Conservation (phyloP, 768 basidiomycete species). For the Termitomyces sp. region DNA sequence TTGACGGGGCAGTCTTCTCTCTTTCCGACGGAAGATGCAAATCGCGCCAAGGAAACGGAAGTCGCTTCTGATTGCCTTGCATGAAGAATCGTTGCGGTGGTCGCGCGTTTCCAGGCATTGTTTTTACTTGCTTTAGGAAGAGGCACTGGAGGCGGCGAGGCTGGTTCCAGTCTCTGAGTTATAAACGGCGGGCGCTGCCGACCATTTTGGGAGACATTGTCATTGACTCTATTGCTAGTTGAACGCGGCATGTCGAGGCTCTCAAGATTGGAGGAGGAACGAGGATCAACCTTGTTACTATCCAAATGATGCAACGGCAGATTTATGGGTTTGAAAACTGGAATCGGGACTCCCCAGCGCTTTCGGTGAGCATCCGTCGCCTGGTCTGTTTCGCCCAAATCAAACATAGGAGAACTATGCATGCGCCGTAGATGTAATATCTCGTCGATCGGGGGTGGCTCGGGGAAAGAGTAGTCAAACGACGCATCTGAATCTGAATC, state of each 20-base stretch:
- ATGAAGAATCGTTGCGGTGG: conserved; percentile 1
- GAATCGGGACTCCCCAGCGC: conserved; percentile 14
- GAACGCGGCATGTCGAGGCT: background rate
- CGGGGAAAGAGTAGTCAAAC: conserved; percentile 35
- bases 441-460: conserved; percentile 37
- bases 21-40: background rate
- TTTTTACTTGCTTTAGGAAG: background rate
- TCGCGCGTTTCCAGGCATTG: conserved; percentile 6
- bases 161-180: background rate
- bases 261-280: background rate
- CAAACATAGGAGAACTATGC: conserved; percentile 39
- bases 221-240: background rate
- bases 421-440: conserved; percentile 29
- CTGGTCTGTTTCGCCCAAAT: conserved; percentile 18
- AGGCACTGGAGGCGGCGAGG: background rate
- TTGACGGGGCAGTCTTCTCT: background rate
- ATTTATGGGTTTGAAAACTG: background rate
- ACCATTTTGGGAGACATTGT: background rate
- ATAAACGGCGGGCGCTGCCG: background rate
- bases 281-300: background rate
- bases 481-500: conserved; percentile 28
- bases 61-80: background rate
- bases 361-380: conserved; percentile 17
- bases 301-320: background rate
- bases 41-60: background rate